These are phyloP conservation scores for Brettanomyces sp. DNA, from an alignment of 805 yeast species.

Conservation along the genomic window DNA sequence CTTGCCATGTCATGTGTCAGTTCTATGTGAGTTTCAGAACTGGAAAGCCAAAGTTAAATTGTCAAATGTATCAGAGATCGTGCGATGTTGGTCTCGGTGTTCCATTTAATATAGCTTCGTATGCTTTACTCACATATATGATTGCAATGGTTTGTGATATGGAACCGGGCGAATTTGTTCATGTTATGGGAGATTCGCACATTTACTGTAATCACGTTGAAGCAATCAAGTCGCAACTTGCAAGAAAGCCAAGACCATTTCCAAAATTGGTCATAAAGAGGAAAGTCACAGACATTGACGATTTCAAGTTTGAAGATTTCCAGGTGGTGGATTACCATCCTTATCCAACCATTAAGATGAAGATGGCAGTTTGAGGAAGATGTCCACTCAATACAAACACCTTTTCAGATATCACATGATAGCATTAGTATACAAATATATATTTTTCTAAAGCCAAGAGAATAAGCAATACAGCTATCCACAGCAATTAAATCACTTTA, in stretches of 20 bases:
- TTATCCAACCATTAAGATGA: slow-evolving; percentile 79
- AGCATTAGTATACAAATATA: too few relatives aligned
- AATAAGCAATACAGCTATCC: too few relatives aligned
- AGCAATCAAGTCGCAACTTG: slow-evolving; percentile 73
- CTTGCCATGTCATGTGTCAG: slow-evolving; percentile 95
- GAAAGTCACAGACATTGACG: slow-evolving; percentile 67
- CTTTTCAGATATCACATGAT: not conserved
- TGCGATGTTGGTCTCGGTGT: slow-evolving; percentile 99
- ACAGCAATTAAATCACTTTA: too few relatives aligned
- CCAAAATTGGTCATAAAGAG: slow-evolving; percentile 72
- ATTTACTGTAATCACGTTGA: slow-evolving; percentile 90
- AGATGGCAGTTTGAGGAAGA: slow-evolving; percentile 78
- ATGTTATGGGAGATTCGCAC: slow-evolving; percentile 95
- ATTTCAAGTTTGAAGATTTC: slow-evolving; percentile 82
- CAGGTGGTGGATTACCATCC: slow-evolving; percentile 75
- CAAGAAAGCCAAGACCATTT: slow-evolving; percentile 66
- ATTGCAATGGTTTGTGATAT: slow-evolving; percentile 90
- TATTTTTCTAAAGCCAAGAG: too few relatives aligned
- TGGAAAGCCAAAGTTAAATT: slow-evolving; percentile 60
- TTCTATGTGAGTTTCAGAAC: slow-evolving; percentile 69
- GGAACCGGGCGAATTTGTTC: slow-evolving; percentile 93
- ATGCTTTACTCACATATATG: slow-evolving; percentile 87
- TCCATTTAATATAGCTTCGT: slow-evolving; percentile 96
- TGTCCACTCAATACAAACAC: not conserved
- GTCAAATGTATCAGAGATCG: slow-evolving; percentile 91